Percentiles rank a stretch among this genome's conserved stretches.
Conservation (phyloP, 2,329 filamentous ascomycete species). For the Blastomyces silverae region DNA sequence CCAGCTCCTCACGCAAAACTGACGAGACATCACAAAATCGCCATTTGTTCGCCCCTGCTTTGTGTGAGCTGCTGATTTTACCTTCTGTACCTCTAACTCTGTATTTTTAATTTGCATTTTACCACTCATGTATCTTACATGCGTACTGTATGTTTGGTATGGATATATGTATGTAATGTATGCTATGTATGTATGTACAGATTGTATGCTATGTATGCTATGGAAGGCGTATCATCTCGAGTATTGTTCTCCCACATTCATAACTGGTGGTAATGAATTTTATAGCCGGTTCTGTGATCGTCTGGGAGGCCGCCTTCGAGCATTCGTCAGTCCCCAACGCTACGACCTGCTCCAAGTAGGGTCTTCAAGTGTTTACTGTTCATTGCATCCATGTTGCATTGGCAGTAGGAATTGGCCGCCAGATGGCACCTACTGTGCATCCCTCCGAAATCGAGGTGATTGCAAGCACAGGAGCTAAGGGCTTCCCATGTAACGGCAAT, state of each 20-base stretch:
- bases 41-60: background rate
- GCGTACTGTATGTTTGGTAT: conserved; percentile 10
- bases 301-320: background rate
- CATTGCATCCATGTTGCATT: background rate
- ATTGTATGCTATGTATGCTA: background rate
- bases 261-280: background rate
- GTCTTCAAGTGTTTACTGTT: background rate
- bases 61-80: background rate
- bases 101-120: background rate
- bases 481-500: background rate
- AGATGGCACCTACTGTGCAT: background rate
- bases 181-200: background rate
- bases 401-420: background rate
- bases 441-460: too few relatives aligned
- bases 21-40: background rate
- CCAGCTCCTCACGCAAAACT: background rate
- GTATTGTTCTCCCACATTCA: background rate
- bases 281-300: background rate
- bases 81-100: background rate
- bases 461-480: background rate
- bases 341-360: background rate
- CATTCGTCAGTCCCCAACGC: background rate
- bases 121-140: background rate
- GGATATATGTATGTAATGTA: too few relatives aligned
- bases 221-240: background rate